Conservation (phyloP, 176 grass and related monocot species). For the Secale cereale region DNA sequence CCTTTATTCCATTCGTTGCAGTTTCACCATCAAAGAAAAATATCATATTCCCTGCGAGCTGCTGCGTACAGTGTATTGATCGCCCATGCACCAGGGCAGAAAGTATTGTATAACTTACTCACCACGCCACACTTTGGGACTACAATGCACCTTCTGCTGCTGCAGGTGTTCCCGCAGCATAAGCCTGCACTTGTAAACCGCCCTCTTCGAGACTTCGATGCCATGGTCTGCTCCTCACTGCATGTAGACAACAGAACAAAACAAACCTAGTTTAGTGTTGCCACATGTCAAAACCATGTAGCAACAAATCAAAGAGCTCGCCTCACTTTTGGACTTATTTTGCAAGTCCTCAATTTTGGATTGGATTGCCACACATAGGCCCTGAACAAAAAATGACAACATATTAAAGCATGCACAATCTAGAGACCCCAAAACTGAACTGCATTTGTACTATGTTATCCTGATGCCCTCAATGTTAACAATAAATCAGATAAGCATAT, state of each 20-base stretch:
- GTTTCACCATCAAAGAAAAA: conserved; percentile 40
- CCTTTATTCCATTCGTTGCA: conserved; percentile 62
- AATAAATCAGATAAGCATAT: too few species aligned
- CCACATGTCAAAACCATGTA: not conserved
- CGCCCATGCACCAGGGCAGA: not conserved
- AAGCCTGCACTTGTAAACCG: conserved; percentile 67
- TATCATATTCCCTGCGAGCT: not conserved
- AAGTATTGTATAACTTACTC: not conserved
- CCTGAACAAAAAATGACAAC: too few species aligned
- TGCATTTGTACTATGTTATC: too few species aligned
- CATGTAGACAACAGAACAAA: not conserved
- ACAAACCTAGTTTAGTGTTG: not conserved
- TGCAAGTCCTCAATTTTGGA: too few species aligned
- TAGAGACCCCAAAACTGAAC: too few species aligned
- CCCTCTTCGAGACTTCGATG: conserved; percentile 43
- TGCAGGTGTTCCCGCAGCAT: conserved; percentile 65
- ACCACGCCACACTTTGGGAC: conserved; percentile 48
- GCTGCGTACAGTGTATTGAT: not conserved
- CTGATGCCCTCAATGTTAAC: too few species aligned
- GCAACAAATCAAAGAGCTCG: not conserved
- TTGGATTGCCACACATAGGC: too few species aligned
- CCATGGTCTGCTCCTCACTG: conserved; percentile 77
- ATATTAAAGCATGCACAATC: too few species aligned
- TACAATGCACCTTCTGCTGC: conserved; percentile 41
- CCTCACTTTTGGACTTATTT: conserved; percentile 60